phyloP scores from a whole-genome alignment of 345 rosid genomes.

The Eucalyptus pumila region DNA sequence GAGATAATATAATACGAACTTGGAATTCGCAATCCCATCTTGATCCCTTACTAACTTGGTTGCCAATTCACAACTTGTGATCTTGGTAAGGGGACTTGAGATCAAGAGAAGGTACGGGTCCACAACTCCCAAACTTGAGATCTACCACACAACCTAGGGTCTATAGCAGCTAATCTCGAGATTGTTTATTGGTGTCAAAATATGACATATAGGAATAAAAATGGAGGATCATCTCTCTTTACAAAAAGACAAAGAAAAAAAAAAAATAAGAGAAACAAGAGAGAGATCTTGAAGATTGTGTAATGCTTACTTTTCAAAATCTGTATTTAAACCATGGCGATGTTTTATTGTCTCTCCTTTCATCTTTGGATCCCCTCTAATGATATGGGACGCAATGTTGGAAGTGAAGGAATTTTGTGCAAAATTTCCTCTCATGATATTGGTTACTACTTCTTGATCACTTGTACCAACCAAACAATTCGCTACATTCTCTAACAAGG shows the following conservation, averaged over 20 bases:
- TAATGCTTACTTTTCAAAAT: background rate
- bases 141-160: background rate
- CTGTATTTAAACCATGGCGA: background rate
- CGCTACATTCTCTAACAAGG: background rate
- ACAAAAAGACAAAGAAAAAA: background rate
- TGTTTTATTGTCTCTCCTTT: background rate
- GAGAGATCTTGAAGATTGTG: background rate
- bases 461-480: background rate
- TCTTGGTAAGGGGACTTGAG: background rate
- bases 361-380: slow-evolving; percentile 1
- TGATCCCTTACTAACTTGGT: background rate
- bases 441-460: background rate
- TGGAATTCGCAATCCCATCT: background rate
- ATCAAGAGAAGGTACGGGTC: background rate
- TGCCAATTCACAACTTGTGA: background rate
- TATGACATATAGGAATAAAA: background rate
- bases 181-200: background rate
- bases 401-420: background rate
- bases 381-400: background rate
- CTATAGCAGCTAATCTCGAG: background rate
- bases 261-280: background rate
- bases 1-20: background rate
- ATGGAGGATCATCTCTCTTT: background rate
- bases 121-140: background rate
- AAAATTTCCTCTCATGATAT: background rate